Evolutionary conservation across 805 yeast genomes (phyloP).

Genomic region (Ogataea corticis): DNA sequence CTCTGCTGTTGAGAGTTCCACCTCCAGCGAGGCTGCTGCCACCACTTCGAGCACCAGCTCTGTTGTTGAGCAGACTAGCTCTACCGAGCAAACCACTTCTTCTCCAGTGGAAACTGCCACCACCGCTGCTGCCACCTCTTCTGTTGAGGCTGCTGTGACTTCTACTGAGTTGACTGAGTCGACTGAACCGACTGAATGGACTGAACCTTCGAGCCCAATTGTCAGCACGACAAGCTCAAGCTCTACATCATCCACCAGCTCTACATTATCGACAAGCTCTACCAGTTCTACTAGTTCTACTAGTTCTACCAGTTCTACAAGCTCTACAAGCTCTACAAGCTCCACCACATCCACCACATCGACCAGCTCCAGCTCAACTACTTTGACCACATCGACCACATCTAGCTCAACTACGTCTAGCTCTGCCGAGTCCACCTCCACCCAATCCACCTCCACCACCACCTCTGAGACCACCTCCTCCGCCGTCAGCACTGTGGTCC

Average conservation of each 20-base stretch:
- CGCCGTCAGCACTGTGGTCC: slow-evolving; percentile 38
- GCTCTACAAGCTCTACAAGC: slow-evolving; percentile 10
- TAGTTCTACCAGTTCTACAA: slow-evolving; percentile 13
- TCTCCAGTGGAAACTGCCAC: slow-evolving; percentile 16
- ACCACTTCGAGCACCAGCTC: slow-evolving; percentile 8
- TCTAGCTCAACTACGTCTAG: slow-evolving; percentile 12
- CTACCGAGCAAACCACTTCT: slow-evolving; percentile 18
- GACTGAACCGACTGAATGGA: neutral
- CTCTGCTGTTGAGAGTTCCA: slow-evolving; percentile 8
- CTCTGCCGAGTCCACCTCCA: slow-evolving; percentile 7
- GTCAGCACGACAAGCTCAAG: slow-evolving; percentile 8
- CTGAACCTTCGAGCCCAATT: too few relatives aligned
- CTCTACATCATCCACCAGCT: slow-evolving; percentile 7
- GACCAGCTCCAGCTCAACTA: slow-evolving; percentile 5
- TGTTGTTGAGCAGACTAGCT: slow-evolving; percentile 9
- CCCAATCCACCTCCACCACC: slow-evolving; percentile 3
- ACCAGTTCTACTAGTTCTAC: slow-evolving; percentile 5
- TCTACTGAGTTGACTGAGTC: slow-evolving; percentile 11
- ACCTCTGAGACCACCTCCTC: slow-evolving; percentile 29
- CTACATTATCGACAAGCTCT: slow-evolving; percentile 13
- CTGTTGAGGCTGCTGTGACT: slow-evolving; percentile 16
- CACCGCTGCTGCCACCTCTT: slow-evolving; percentile 19
- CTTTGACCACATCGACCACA: slow-evolving; percentile 12
- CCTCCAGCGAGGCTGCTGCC: slow-evolving; percentile 3
- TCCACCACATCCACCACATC: slow-evolving; percentile 12